phyloP scores from a whole-genome alignment of 257 asterid genomes.

The Sherardia arvensis region DNA sequence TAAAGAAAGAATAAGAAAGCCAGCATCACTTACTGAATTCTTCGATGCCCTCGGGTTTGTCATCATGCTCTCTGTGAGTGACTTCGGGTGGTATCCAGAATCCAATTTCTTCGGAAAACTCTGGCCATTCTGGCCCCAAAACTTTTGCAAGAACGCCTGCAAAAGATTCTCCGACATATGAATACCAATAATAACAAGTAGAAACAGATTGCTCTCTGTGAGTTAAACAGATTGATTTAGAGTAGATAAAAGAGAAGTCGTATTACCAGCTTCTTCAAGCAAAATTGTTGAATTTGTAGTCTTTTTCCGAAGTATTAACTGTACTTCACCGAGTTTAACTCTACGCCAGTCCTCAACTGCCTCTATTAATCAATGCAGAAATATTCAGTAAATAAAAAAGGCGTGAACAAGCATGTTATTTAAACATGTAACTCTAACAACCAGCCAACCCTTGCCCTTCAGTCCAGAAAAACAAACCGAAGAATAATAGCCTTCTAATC shows the following conservation, averaged over 20 bases:
- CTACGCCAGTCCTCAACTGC: constrained; percentile 70
- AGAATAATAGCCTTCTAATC: background rate
- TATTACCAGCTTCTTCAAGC: constrained; percentile 67
- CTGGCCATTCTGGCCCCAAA: constrained; percentile 57
- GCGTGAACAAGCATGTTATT: background rate
- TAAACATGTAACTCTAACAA: background rate
- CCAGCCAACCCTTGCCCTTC: background rate
- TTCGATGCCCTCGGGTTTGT: constrained; percentile 77
- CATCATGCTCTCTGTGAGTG: constrained; percentile 59
- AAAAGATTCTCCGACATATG: constrained; percentile 1
- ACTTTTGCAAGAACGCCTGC: constrained; percentile 48
- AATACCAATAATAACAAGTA: background rate
- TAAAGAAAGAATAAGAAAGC: background rate
- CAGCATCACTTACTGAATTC: constrained; percentile 48
- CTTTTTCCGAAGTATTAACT: constrained; percentile 30
- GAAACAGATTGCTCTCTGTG: background rate
- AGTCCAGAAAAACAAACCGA: background rate
- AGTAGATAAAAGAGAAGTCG: constrained; percentile 4
- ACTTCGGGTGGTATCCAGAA: constrained; percentile 71
- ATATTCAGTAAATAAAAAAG: background rate
- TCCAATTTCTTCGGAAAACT: constrained; percentile 60
- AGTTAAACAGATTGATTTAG: constrained; percentile 3
- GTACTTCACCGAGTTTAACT: constrained; percentile 51
- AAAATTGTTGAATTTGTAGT: constrained; percentile 45
- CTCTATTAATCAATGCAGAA: constrained; percentile 34